These are phyloP conservation scores for Tanozyma kutaoensis DNA, from an alignment of 805 yeast species.

Conservation along the genomic window DNA sequence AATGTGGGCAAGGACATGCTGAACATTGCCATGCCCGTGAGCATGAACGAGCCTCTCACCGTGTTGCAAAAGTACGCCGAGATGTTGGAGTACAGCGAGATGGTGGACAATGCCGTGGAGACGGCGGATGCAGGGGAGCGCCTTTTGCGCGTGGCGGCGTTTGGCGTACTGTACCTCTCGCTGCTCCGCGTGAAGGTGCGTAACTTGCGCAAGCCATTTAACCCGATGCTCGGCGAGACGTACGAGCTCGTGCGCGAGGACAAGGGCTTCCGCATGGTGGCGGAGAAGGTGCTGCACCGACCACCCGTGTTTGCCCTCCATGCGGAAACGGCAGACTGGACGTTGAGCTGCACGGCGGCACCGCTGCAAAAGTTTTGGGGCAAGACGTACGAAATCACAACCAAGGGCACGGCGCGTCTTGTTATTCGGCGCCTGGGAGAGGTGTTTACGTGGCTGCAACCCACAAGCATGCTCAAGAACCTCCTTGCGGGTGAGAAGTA, in stretches of 20 bases:
- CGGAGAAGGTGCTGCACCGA: conserved; percentile 81
- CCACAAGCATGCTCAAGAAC: conserved; percentile 72
- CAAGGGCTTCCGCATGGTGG: conserved; percentile 53
- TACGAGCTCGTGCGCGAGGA: conserved; percentile 83
- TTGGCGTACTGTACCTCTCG: conserved; percentile 68
- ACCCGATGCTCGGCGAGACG: conserved; percentile 89
- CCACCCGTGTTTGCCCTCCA: conserved; percentile 79
- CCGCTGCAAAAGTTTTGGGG: conserved; percentile 94
- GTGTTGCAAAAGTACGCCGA: conserved; percentile 74
- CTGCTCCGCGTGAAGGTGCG: conserved; percentile 63
- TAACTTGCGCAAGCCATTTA: conserved; percentile 80
- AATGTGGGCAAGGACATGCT: conserved; percentile 88
- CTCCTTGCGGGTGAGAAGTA: conserved; percentile 92
- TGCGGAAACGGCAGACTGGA: conserved; percentile 68
- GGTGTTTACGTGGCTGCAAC: conserved; percentile 68
- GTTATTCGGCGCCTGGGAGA: conserved; percentile 51
- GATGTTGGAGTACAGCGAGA: conserved; percentile 56
- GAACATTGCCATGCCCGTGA: conserved; percentile 84
- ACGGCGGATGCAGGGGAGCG: conserved; percentile 40
- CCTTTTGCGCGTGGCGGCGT: conserved; percentile 59
- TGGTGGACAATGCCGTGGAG: conserved; percentile 53
- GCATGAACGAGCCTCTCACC: conserved; percentile 84
- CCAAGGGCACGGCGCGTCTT: conserved; percentile 56
- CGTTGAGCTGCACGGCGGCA: conserved; percentile 42
- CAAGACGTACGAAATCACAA: conserved; percentile 72